A percentile compares a stretch with the other conserved stretches of the same genome.
Evolutionary conservation across 768 basidiomycete species (phyloP).

Genomic region (Roridomyces roridus): DNA sequence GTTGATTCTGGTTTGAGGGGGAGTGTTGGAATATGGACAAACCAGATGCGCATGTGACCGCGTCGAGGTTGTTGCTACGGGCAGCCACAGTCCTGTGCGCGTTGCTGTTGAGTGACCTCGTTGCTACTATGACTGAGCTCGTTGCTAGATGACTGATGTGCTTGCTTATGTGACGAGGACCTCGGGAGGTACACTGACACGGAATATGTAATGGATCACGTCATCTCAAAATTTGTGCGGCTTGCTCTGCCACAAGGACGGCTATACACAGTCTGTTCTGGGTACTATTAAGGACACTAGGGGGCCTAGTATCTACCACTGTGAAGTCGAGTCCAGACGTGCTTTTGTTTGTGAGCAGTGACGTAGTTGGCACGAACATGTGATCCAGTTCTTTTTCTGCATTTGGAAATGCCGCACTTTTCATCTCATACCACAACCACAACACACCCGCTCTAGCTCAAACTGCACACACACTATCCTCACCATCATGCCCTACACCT

Average conservation of each 20-base stretch:
- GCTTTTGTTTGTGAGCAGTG: not conserved
- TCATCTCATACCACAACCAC: not conserved
- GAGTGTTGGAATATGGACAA: no score
- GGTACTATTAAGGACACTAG: not conserved
- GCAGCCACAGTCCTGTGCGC: no score
- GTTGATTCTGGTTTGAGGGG: no score
- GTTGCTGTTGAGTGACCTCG: no score
- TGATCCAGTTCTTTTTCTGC: conserved; percentile 6
- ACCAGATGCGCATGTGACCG: no score
- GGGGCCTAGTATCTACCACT: not conserved
- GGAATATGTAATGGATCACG: conserved; percentile 4
- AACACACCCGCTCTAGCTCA: not conserved
- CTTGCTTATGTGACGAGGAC: no score
- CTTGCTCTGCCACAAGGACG: not conserved
- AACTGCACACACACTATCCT: conserved; percentile 3
- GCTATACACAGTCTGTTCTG: not conserved
- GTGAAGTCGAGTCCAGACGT: not conserved
- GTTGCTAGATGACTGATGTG: no score
- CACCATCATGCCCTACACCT: not conserved
- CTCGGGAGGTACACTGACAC: conserved; percentile 3
- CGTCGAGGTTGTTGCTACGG: no score
- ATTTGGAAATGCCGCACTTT: conserved; percentile 2
- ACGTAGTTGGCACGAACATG: not conserved
- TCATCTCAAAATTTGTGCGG: not conserved
- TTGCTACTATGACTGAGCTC: no score